Conservation (phyloP, 768 basidiomycete genomes). For the Peribolospora baueri region DNA sequence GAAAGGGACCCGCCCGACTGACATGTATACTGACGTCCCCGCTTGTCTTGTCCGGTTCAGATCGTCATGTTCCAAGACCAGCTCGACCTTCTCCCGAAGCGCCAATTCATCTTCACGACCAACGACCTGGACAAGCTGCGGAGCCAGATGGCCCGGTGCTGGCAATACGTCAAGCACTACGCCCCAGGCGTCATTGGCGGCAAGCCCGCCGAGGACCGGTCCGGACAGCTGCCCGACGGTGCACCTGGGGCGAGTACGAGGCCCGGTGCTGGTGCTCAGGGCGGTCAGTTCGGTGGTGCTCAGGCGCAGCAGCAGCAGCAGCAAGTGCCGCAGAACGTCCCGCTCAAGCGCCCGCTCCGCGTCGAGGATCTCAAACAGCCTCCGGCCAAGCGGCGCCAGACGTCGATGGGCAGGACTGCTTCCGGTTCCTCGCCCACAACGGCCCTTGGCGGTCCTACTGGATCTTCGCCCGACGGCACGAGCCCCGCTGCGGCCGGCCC, state of each 20-base stretch:
- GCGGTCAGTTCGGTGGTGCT: background rate
- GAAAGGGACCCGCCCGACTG: no score
- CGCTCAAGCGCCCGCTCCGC: slow-evolving; percentile 6
- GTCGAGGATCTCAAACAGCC: slow-evolving; percentile 13
- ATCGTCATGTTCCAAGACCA: slow-evolving; percentile 12
- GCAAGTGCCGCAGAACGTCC: slow-evolving; percentile 1
- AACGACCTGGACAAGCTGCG: slow-evolving; percentile 8
- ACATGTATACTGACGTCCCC: background rate
- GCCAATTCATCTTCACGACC: slow-evolving; percentile 10
- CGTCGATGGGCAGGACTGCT: background rate
- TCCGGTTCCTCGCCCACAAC: no score
- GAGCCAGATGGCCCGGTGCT: slow-evolving; percentile 11
- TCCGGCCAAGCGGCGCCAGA: slow-evolving; percentile 9
- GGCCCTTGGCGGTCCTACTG: no score
- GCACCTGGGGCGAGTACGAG: no score
- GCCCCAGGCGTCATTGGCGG: background rate
- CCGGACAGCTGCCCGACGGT: no score
- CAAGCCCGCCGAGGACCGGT: background rate
- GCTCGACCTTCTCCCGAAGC: slow-evolving; percentile 1
- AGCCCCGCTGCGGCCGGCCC: no score
- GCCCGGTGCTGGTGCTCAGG: no score
- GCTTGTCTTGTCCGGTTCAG: background rate
- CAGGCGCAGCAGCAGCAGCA: background rate
- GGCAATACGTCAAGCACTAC: slow-evolving; percentile 9
- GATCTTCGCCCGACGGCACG: no score